phyloP scores from a whole-genome alignment of 1,284 basidiomycete species.

The Trichosporon asahii region DNA sequence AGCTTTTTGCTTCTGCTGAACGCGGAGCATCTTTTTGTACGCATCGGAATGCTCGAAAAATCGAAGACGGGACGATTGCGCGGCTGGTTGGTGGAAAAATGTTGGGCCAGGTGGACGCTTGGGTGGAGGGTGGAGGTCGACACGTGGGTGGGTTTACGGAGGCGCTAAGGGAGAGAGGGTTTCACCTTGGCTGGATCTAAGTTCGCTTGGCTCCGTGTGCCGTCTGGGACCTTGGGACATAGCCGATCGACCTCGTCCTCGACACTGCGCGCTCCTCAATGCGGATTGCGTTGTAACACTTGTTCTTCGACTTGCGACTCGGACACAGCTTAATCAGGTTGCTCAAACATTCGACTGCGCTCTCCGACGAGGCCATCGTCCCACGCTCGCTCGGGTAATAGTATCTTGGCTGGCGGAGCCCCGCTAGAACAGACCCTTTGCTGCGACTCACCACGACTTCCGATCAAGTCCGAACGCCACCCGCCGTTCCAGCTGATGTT shows the following conservation, averaged over 20 bases:
- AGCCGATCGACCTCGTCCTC: not conserved
- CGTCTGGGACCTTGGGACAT: not conserved
- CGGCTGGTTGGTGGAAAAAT: not conserved
- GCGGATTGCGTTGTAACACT: not conserved
- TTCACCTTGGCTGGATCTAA: not conserved
- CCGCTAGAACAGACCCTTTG: not conserved
- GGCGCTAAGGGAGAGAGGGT: not conserved
- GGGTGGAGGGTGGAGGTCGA: not conserved
- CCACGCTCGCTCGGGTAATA: not conserved
- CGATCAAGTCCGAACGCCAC: conserved; percentile 9
- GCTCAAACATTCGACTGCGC: not conserved
- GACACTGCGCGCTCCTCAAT: too few species aligned
- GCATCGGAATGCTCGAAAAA: not conserved
- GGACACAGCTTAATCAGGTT: not conserved
- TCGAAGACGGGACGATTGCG: not conserved
- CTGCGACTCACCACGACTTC: conserved; percentile 5
- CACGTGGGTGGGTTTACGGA: not conserved
- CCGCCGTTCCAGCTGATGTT: not conserved
- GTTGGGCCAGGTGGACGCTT: not conserved
- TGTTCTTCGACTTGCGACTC: not conserved
- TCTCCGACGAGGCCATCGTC: not conserved
- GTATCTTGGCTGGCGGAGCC: not conserved
- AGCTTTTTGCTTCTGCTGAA: too few species aligned
- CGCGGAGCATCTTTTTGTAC: too few species aligned
- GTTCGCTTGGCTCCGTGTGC: not conserved